Evolutionary conservation across 2,329 filamentous ascomycete genomes (phyloP).

Genomic region (Mycosphaerella sp.): DNA sequence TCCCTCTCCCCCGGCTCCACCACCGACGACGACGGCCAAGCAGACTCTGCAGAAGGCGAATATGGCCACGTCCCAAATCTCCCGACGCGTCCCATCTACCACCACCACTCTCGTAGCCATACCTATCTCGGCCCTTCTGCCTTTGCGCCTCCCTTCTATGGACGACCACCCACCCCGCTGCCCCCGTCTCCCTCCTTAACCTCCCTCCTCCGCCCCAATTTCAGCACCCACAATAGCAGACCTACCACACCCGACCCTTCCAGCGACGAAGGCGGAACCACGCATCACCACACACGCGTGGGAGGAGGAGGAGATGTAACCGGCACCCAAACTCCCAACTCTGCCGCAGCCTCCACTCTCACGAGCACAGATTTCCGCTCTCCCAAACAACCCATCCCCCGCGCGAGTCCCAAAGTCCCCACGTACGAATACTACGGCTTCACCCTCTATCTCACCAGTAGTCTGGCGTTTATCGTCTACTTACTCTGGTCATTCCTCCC

Average conservation of each 20-base stretch:
- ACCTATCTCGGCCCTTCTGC: constrained; percentile 38
- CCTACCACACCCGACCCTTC: constrained; percentile 89
- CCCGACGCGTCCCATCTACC: constrained; percentile 37
- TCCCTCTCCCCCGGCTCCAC: constrained; percentile 29
- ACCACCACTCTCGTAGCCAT: constrained; percentile 39
- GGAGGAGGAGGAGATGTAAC: constrained; percentile 29
- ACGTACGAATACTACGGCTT: constrained; percentile 99
- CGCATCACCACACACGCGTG: constrained; percentile 17
- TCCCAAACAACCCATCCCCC: constrained; percentile 60
- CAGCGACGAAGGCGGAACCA: constrained; percentile 61
- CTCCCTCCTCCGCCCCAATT: constrained; percentile 68
- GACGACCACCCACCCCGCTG: constrained; percentile 87
- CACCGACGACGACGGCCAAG: constrained; percentile 28
- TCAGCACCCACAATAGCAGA: constrained; percentile 64
- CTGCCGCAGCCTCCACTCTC: constrained; percentile 55
- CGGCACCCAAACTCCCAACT: constrained; percentile 40
- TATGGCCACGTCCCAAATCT: constrained; percentile 28
- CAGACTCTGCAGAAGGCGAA: constrained; percentile 28
- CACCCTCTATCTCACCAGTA: constrained; percentile 86
- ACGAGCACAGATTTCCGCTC: constrained; percentile 45
- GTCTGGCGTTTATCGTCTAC: constrained; percentile 68
- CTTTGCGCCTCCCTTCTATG: constrained; percentile 87
- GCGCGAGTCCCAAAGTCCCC: constrained; percentile 87
- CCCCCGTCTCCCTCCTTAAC: constrained; percentile 90
- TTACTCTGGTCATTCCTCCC: constrained; percentile 84